A percentile compares a stretch with the other conserved stretches of the same genome.
Evolutionary conservation across 2,329 filamentous ascomycete species (phyloP).

Genomic region (Alternaria burnsii): DNA sequence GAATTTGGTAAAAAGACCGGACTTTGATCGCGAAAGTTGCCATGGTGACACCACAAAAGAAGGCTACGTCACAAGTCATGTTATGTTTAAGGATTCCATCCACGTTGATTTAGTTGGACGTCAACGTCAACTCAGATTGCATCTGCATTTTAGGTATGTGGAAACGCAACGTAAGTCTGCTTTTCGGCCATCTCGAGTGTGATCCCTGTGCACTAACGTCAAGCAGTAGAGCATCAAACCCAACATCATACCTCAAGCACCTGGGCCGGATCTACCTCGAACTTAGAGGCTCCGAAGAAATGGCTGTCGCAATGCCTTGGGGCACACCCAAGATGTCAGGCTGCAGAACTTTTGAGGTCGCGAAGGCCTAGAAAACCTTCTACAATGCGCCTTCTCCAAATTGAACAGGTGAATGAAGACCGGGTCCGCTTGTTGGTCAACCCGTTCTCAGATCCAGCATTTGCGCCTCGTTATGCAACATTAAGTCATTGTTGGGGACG

Average conservation of each 20-base stretch:
- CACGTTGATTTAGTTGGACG: too few species aligned
- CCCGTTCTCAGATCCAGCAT: neutral
- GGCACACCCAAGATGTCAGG: neutral
- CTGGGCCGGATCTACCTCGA: neutral
- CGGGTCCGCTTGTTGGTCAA: neutral
- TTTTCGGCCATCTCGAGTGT: neutral
- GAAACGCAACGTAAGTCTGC: neutral
- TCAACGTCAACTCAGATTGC: too few species aligned
- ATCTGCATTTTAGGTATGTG: rapidly evolving
- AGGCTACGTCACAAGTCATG: rapidly evolving
- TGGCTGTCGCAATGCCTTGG: neutral
- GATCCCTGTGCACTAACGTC: neutral
- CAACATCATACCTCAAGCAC: neutral
- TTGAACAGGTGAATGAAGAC: neutral
- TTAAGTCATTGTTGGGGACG: neutral
- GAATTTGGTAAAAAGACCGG: neutral
- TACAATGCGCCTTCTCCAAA: neutral
- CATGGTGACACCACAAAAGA: neutral
- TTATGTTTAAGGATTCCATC: too few species aligned
- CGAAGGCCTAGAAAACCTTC: neutral
- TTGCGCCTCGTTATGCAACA: neutral
- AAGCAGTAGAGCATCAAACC: neutral
- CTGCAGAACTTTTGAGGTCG: too few species aligned
- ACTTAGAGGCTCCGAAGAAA: neutral
- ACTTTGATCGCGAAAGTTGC: neutral